Base-by-base conservation (phyloP, 2,329 filamentous ascomycete species). In the Beauveria sp. region DNA sequence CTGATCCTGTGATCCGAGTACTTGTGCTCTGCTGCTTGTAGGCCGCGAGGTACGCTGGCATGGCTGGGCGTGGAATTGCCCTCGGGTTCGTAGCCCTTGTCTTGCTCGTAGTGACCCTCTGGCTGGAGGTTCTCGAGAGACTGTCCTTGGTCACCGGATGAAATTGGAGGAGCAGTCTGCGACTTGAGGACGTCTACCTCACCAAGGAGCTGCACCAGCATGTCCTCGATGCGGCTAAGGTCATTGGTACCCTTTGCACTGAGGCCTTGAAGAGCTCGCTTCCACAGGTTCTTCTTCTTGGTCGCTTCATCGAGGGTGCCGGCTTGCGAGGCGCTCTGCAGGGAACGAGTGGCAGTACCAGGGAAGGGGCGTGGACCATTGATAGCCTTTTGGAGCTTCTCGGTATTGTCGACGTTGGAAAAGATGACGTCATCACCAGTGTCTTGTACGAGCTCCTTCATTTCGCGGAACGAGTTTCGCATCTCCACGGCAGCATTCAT, bases 401-500 rank as follows among this genome's bases (percentile, higher is more conserved):
- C 92, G 12, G 93, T 93, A 70, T 93, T 91, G 69, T 90, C 89
- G n/a, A 90, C 89, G 65, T 90, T 88, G 45, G 89, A 88, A 74
- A 97, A 91, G 69, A 98, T 89, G 69, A 92, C 84, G 63, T 91
- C 90, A 70, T 97, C 93, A 5, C 74, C 73, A 64, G 96, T 93
- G 66, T 96, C 89, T 55, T 89, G 88, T 64, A 99, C 89, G 70
- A 96, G 88, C 66, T 88, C 89, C 79, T 95, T 97, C 82, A 99
- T 90, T 69, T 96, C 93, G 66, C 96, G 91, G 71, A 98, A 96
- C 0, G 91, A 96, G 67, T 90, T 96, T 66, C 93, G 91, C 93
- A 98, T 98, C 75, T 99, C 95, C 14, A 95, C 88, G 4, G 95
- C 93, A 60, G 92, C 93, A 63, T 93, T 88, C 64, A 99, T 95